Percentiles rank a stretch among this genome's conserved stretches.
Evolutionary conservation across 2,329 filamentous ascomycete species (phyloP).

Genomic region (Neopestalotiopsis rosae): DNA sequence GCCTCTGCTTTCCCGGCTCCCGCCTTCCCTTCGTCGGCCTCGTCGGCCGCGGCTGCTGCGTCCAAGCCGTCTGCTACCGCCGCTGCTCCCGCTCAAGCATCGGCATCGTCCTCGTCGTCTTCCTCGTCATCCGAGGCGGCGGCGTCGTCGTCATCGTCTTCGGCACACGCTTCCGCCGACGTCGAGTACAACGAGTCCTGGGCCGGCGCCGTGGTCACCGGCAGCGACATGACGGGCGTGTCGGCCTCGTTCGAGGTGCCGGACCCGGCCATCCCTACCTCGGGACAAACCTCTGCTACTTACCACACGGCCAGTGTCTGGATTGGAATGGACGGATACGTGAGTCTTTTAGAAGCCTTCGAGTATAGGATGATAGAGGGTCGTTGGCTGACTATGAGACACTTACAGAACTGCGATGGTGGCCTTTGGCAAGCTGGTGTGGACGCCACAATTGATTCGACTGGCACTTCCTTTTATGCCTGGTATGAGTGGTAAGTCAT

Average conservation of each 20-base stretch:
- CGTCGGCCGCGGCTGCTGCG: not conserved
- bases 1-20: not conserved
- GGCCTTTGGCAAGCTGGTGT: not conserved
- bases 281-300: constrained; percentile 2
- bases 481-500: not conserved
- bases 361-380: not conserved
- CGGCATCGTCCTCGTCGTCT: not conserved
- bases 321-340: not conserved
- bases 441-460: not conserved
- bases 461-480: not conserved
- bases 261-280: not conserved
- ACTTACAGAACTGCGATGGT: not conserved
- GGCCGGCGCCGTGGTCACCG: not conserved
- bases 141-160: not conserved
- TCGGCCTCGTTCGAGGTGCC: not conserved
- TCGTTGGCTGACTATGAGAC: not conserved
- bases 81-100: not conserved
- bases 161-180: not conserved
- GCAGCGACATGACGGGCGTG: not conserved
- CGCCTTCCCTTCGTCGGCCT: not conserved
- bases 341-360: not conserved
- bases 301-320: not conserved
- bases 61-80: not conserved
- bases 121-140: not conserved
- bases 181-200: not conserved